These are phyloP conservation scores for Lotmaria passim DNA, from an alignment of 208 protist species.

Conservation along the genomic window DNA sequence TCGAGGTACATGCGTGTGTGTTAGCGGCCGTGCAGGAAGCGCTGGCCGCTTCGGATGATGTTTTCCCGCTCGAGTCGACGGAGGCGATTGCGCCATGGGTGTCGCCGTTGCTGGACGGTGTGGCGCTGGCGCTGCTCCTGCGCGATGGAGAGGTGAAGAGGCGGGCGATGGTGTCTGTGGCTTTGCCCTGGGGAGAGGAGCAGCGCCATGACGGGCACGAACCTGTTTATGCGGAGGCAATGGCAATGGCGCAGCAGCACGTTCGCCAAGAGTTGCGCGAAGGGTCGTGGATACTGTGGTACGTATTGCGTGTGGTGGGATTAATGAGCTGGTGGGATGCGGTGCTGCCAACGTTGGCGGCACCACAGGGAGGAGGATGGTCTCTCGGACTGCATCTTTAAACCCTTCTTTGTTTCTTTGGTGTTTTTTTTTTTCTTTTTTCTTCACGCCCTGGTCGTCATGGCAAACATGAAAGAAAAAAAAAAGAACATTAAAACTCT, in stretches of 20 bases:
- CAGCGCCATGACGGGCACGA: too few relatives aligned
- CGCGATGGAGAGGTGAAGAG: background rate
- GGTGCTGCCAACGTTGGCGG: background rate
- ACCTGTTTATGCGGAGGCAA: too few relatives aligned
- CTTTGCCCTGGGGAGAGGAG: too few relatives aligned
- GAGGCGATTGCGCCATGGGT: background rate
- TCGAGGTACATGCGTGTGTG: slow-evolving; percentile 3
- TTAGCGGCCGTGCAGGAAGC: background rate
- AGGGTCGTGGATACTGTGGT: slow-evolving; percentile 25
- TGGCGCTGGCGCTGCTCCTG: background rate
- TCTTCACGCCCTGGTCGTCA: background rate
- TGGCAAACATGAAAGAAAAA: too few relatives aligned
- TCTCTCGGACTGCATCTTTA: background rate
- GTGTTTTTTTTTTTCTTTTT: slow-evolving; percentile 17
- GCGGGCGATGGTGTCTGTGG: background rate
- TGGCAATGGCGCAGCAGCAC: background rate
- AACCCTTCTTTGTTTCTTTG: background rate
- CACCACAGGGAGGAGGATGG: background rate
- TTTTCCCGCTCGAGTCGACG: background rate
- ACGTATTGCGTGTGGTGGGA: slow-evolving; percentile 22
- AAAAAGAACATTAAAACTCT: too few relatives aligned
- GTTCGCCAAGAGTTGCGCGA: slow-evolving; percentile 16
- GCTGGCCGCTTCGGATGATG: too few relatives aligned
- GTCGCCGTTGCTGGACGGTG: background rate
- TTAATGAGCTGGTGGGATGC: slow-evolving; percentile 27